Evolutionary conservation across 1,284 basidiomycete species (phyloP).

Genomic region (Cyathus pygmaeus): DNA sequence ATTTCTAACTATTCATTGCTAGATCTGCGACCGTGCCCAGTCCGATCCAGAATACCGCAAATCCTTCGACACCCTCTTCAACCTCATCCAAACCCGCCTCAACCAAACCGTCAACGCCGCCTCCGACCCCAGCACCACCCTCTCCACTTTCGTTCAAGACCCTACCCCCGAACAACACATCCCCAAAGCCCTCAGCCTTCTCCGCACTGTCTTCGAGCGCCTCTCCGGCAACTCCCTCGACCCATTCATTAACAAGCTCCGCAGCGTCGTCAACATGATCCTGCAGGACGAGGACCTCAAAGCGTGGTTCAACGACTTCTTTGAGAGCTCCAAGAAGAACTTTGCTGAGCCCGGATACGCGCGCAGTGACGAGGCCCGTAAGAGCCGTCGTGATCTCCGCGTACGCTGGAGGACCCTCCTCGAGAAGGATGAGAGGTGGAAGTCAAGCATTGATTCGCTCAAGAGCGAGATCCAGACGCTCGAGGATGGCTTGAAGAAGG

Average conservation of each 20-base stretch:
- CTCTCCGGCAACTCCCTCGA: conserved; percentile 58
- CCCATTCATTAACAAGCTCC: conserved; percentile 49
- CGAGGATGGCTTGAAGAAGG: conserved; percentile 54
- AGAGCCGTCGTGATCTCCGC: conserved; percentile 54
- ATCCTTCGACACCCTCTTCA: conserved; percentile 65
- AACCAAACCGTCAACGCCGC: conserved; percentile 61
- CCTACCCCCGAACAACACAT: conserved; percentile 67
- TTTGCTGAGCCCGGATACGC: conserved; percentile 62
- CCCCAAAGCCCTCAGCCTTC: conserved; percentile 54
- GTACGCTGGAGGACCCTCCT: conserved; percentile 59
- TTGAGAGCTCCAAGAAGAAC: conserved; percentile 54
- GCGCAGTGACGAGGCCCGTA: conserved; percentile 56
- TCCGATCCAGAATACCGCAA: conserved; percentile 65
- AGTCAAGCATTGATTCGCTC: conserved; percentile 53
- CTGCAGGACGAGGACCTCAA: conserved; percentile 59
- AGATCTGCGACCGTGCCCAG: conserved; percentile 73
- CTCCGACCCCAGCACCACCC: conserved; percentile 54
- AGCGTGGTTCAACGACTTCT: conserved; percentile 59
- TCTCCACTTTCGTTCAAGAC: conserved; percentile 65
- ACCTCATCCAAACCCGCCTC: conserved; percentile 64
- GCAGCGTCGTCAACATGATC: conserved; percentile 54
- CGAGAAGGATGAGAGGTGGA: conserved; percentile 63
- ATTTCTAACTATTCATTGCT: neutral
- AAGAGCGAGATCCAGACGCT: conserved; percentile 55
- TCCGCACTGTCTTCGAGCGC: conserved; percentile 61